A percentile compares a stretch with the other conserved stretches of the same genome.
Evolutionary conservation across 805 yeast species (phyloP).

Genomic region (Debaryomyces hansenii): DNA sequence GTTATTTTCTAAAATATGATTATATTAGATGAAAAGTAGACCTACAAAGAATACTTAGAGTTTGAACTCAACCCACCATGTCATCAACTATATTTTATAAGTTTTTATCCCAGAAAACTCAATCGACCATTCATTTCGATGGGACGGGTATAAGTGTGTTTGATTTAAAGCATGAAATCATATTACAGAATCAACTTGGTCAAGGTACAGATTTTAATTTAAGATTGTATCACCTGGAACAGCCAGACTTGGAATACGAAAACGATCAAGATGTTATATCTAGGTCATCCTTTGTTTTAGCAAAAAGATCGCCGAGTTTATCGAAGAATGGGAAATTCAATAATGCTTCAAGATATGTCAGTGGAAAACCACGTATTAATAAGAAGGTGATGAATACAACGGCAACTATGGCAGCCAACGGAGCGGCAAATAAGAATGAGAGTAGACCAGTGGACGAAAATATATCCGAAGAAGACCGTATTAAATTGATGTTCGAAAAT

Average conservation of each 20-base stretch:
- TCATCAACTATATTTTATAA: slow-evolving; percentile 86
- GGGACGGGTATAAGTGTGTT: slow-evolving; percentile 96
- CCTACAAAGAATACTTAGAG: no score
- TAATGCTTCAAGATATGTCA: slow-evolving; percentile 68
- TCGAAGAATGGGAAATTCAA: slow-evolving; percentile 44
- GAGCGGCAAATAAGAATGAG: slow-evolving; percentile 13
- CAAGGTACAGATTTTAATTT: slow-evolving; percentile 85
- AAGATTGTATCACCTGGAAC: slow-evolving; percentile 56
- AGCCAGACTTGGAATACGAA: slow-evolving; percentile 65
- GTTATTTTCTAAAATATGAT: background rate
- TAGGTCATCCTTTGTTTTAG: slow-evolving; percentile 81
- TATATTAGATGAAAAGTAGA: no score
- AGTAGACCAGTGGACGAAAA: slow-evolving; percentile 37
- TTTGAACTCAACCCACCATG: slow-evolving; percentile 41
- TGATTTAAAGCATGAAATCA: slow-evolving; percentile 89
- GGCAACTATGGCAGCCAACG: slow-evolving; percentile 18
- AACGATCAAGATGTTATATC: slow-evolving; percentile 93
- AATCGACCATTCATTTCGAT: slow-evolving; percentile 80
- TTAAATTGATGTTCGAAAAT: slow-evolving; percentile 86
- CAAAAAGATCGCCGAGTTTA: slow-evolving; percentile 70
- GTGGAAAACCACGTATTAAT: slow-evolving; percentile 62
- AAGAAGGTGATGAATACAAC: slow-evolving; percentile 39
- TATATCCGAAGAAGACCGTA: slow-evolving; percentile 80
- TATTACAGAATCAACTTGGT: slow-evolving; percentile 74
- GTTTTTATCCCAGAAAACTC: slow-evolving; percentile 79